Base-by-base conservation (phyloP, 2,329 filamentous ascomycete species). In the Hymenoscyphus fraxineus region DNA sequence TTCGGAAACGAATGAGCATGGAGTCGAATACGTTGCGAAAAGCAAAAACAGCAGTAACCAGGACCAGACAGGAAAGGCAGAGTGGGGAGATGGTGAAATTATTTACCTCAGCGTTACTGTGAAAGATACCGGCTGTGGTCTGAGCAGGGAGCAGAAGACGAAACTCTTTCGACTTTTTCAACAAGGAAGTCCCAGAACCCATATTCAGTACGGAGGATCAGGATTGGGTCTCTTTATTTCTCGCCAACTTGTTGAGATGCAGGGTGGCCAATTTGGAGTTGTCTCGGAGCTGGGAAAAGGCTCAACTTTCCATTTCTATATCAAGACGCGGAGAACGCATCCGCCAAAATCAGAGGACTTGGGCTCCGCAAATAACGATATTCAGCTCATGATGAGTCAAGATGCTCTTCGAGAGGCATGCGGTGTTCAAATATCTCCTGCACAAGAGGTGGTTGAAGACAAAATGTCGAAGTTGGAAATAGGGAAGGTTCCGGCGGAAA, bases 141-240 rank as follows among this genome's bases (percentile, higher is more conserved):
- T 94, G 10, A 88, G 81, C 1, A 80, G 84, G 1, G 82, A 87
- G 62, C 90, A 92, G 72, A 90, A 88, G 77, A 87, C 89, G 63
- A 82, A 86, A 56, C 81, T 94, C 0, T 94, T 94, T 76, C 85
- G 90, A 69, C 85, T 89, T n/a, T 94, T 94, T 74, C 87, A 89
- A 6, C 91, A 94, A 76, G 90, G 89, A 0, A 90, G 85, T 27
- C 88, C 89, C 0, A 85, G 86, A 56, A 93, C 90, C 0, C 89
- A 93, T 71, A 86, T 91, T 31, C 86, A 91, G 68, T 93, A 93
- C 68, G 91, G 91, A 16, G 91, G 91, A 0, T 90, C 87, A 0
- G 91, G 91, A 0, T 80, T 94, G 0, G 91, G 91, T 0, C 79
- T 94, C 0, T 93, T 93, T 76, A 93, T 94, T 68, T 90, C 87